Base-by-base conservation (phyloP, 2,329 filamentous ascomycete genomes). In the Septoria petroselini region DNA sequence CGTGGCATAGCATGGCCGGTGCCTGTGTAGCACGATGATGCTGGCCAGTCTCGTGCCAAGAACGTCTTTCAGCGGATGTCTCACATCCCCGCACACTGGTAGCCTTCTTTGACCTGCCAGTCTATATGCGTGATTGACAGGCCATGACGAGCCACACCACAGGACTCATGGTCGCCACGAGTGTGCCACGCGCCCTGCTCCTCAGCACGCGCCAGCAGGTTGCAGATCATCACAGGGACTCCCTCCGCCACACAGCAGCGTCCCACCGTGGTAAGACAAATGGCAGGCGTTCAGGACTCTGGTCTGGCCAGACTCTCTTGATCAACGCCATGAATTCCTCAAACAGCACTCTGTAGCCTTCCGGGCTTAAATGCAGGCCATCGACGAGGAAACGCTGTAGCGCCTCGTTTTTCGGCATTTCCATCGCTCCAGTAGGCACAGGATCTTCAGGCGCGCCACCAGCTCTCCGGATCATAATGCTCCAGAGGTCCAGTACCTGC, bases 401-500 rank as follows among this genome's bases (percentile, higher is more conserved):
- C 7, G 68, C 72, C 46, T 82, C 76, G 63, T 83, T 85, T 41
- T 76, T 59, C 66, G 80, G 65, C 69, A 80, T 70, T 70, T 80
- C 66, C 66, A 77, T 66, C 69, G 80, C 73, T 68, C 91, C 77
- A 19, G 41, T 38, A n/a, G 54, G 43, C 9, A 55, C 35, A 1
- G 48, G 31, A 15, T 53, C 49, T 6, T 33, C 43, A 3, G 73
- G 76, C 58, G 70, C 65, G 71, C 79, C 83, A 1, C 76, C 76
- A 2, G 76, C 73, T 38, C 80, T 76, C 48, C 80, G 75, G 83
- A 95, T 88, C 61, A 96, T 78, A 0, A 81, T 82, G 53, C 80
- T 78, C 82, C 88, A 94, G 1, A 97, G 76, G 68, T 97, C 88
- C 17, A 95, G 72, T 1, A 91, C 78, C 0, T 81, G 76, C 2